Evolutionary conservation across 2,329 filamentous ascomycete genomes (phyloP), one percentile per base, ranked within the genome.

Genomic region (Aspergillus eucalypticola): DNA sequence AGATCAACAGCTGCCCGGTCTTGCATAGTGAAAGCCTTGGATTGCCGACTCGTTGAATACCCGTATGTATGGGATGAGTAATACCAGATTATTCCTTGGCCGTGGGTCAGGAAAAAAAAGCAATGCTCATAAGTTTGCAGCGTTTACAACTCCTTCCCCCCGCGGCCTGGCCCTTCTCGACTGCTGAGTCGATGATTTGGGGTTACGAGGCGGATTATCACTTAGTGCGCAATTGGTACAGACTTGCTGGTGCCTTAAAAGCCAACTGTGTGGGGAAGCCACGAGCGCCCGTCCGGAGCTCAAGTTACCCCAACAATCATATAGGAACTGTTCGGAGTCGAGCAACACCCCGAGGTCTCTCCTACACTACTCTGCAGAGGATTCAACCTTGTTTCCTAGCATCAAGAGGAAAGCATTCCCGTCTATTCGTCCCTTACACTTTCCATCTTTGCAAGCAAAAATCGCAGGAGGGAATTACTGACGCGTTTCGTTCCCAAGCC

Each of bases 231-330:
- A 32, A 17, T 35, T 52, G 39, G 50, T n/a, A 32, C 35, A 39
- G 25, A 35, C 35, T 41, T 53, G 39, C 25, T 25, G 21, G 35
- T n/a, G 25, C 35, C 53, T 44, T 10, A 25, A 53, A 39, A 39
- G 32, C 32, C 50, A 39, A 32, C 8, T 35, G 41, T 55, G 53
- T 55, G 53, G 53, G 53, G 53, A 55, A 55, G 41, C 32, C 53
- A 55, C 53, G 53, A 42, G 53, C 53, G 53, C 53, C 50, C 38
- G 7, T n/a, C 21, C 25, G 38, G 32, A 32, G 53, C 39, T 46
- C 39, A 27, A 55, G 23, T 55, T 39, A 44, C 39, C 39, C 53
- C 25, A 32, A 44, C 53, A 15, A 55, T 35, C 29, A 42, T 23
- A 35, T 41, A 27, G 39, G 8, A 54, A 39, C 52, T 29, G 25